A percentile compares a stretch with the other conserved stretches of the same genome.
Evolutionary conservation across 2,329 filamentous ascomycete genomes (phyloP).

Genomic region (Xylariales sp.): DNA sequence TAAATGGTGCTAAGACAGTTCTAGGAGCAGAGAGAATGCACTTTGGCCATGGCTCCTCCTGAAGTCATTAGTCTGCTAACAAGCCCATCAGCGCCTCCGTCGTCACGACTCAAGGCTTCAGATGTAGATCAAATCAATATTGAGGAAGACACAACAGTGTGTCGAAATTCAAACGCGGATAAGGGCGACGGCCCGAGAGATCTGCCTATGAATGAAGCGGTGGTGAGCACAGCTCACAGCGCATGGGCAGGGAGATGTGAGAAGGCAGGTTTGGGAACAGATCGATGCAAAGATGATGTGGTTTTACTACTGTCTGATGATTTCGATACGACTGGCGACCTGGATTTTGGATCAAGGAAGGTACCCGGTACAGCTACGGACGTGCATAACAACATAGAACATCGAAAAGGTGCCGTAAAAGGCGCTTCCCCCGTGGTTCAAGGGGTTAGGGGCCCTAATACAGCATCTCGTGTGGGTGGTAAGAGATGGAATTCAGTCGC

Average conservation of each 20-base stretch:
- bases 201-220: constrained; percentile 12
- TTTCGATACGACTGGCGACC: constrained; percentile 34
- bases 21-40: background rate
- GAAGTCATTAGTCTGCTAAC: constrained; percentile 31
- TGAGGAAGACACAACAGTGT: background rate
- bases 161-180: background rate
- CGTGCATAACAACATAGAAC: too few relatives aligned
- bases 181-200: background rate
- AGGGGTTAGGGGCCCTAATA: too few relatives aligned
- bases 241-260: too few relatives aligned
- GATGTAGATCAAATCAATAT: constrained; percentile 7
- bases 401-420: too few relatives aligned
- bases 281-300: constrained; percentile 12
- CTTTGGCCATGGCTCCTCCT: constrained; percentile 12
- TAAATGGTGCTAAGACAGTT: background rate
- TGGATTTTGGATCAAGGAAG: too few relatives aligned
- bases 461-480: too few relatives aligned
- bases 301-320: constrained; percentile 34
- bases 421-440: too few relatives aligned
- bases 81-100: constrained; percentile 19
- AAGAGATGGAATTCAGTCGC: constrained; percentile 17
- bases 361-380: too few relatives aligned
- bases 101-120: constrained; percentile 9
- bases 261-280: background rate
- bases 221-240: constrained; percentile 1